These are phyloP conservation scores for Russula sp. DNA, from an alignment of 768 basidiomycete species.

Conservation along the genomic window DNA sequence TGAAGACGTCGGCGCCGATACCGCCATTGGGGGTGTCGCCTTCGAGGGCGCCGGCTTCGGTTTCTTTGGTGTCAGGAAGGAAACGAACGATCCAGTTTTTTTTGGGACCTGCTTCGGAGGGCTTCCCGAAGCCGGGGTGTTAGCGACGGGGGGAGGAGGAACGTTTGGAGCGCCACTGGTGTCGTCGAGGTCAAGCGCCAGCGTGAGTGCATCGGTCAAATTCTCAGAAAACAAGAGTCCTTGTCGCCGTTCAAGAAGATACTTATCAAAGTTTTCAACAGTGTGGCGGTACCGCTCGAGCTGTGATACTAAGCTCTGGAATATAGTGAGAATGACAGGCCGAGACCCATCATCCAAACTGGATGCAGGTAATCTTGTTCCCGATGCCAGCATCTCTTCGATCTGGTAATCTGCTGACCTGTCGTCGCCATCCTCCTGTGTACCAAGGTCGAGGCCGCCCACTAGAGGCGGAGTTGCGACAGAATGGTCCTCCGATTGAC, in stretches of 20 bases:
- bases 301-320: conserved; percentile 74
- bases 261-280: conserved; percentile 78
- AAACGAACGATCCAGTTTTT: conserved; percentile 57
- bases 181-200: conserved; percentile 59
- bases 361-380: conserved; percentile 52
- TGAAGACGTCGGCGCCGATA: conserved; percentile 42
- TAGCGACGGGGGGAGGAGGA: conserved; percentile 29
- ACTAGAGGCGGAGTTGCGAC: conserved; percentile 22
- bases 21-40: conserved; percentile 28
- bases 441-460: conserved; percentile 23
- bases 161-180: conserved; percentile 26
- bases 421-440: conserved; percentile 60
- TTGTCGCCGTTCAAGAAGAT: conserved; percentile 77
- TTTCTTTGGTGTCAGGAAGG: conserved; percentile 76
- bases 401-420: conserved; percentile 73
- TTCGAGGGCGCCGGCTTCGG: conserved; percentile 38
- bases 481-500: conserved; percentile 36
- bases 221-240: conserved; percentile 91
- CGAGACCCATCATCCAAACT: conserved; percentile 65
- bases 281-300: conserved; percentile 72
- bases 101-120: conserved; percentile 47
- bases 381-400: conserved; percentile 56
- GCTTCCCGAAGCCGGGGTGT: conserved; percentile 31
- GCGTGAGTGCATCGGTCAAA: conserved; percentile 78
- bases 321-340: conserved; percentile 75